Evolutionary conservation across 2,329 filamentous ascomycete genomes (phyloP), one percentile per base, ranked within the genome.

Genomic region (Stagonosporopsis tanaceti): DNA sequence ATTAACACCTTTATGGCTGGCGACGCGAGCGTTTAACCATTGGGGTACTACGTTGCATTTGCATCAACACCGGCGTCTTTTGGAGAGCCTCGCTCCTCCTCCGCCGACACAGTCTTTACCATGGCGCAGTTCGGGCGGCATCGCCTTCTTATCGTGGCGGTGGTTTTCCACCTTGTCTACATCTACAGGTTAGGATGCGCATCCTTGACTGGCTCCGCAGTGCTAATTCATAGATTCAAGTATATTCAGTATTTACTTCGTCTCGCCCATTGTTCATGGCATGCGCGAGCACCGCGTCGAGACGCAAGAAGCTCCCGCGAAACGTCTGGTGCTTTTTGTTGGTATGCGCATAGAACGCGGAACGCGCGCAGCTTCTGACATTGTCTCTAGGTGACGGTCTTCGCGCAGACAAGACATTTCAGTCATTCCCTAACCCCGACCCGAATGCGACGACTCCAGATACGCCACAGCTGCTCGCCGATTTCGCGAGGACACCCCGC

Each of bases 231-330:
- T 4, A 20, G 25, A 27, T 4, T 27, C 25, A 27, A 32, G 30
- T 14, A 32, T 98, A 71, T 99, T 99, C 79, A 93, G 97, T 77
- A 95, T 98, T 63, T 98, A 99, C 79, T 99, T 99, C 74, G 93
- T 97, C 73, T 97, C 93, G 75, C 95, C 95, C 22, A 95, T 99
- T 67, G 95, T 98, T 52, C 91, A 89, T 81, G 95, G 95, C 73
- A 99, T 99, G 95, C 87, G 85, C 71, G 85, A 93, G 59, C 93
- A 92, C 77, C 80, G 82, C 42, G 82, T 96, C 35, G 86, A 93
- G 58, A 83, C 88, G 53, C 79, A 85, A 47, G 87, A 89, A 76
- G 86, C 93, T 22, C 95, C 95, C 1, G 94, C 96, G 5, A 92
- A 95, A 77, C 87, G 95, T 62, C 84, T 99, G 56, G 90, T 99